Conservation (phyloP, 1,284 basidiomycete genomes). For the Moesziomyces sp. region DNA sequence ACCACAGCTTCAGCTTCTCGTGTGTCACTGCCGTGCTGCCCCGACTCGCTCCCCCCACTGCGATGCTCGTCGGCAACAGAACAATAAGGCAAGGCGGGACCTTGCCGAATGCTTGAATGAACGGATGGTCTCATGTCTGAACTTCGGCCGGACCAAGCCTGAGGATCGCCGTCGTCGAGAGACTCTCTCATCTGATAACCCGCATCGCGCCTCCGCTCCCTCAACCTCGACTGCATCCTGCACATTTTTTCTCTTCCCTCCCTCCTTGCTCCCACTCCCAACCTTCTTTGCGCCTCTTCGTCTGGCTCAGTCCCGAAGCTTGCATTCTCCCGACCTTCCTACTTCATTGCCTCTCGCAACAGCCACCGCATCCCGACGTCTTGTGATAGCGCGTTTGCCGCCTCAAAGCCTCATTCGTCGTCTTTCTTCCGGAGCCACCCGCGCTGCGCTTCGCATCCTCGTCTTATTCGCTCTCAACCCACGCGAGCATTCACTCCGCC, state of each 20-base stretch:
- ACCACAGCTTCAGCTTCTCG: no score
- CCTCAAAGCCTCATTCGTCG: conserved; percentile 11
- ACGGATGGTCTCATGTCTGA: background rate
- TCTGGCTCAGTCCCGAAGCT: background rate
- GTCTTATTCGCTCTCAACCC: no score
- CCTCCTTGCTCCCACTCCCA: background rate
- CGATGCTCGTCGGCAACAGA: no score
- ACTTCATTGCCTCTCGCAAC: no score
- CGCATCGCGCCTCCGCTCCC: background rate
- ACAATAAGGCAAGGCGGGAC: no score
- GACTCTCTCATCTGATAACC: conserved; percentile 14
- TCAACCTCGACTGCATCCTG: background rate
- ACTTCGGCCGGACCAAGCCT: conserved; percentile 7
- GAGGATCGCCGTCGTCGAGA: background rate
- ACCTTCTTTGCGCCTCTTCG: background rate
- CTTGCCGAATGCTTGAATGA: no score
- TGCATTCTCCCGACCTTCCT: background rate
- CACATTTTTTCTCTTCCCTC: background rate
- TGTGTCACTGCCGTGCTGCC: no score
- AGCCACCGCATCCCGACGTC: no score
- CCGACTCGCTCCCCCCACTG: no score
- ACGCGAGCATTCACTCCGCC: no score
- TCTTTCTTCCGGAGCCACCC: conserved; percentile 11
- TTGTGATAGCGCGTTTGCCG: no score
- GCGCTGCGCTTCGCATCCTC: background rate